Evolutionary conservation across 1,284 basidiomycete genomes (phyloP).

Genomic region (Moesziomyces antarcticus): DNA sequence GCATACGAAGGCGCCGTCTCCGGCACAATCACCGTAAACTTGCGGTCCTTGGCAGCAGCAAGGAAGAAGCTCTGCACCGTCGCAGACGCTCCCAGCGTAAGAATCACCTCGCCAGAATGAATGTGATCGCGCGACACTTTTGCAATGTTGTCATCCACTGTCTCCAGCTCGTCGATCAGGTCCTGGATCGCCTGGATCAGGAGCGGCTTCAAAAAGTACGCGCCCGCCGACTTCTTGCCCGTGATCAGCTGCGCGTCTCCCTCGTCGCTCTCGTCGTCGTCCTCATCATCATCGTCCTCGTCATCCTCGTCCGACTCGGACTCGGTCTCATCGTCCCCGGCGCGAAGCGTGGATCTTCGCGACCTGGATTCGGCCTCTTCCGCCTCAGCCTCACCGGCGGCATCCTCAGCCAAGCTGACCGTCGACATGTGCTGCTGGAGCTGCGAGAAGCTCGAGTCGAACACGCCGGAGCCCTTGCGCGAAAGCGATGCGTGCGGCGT

Average conservation of each 20-base stretch:
- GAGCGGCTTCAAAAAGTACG: constrained; percentile 67
- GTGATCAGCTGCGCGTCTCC: constrained; percentile 24
- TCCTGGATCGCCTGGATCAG: constrained; percentile 72
- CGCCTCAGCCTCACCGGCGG: constrained; percentile 31
- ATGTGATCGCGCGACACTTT: constrained; percentile 96
- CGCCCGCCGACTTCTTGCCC: constrained; percentile 28
- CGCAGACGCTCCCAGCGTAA: constrained; percentile 86
- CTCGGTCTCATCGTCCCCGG: background rate
- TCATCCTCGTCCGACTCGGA: constrained; percentile 9
- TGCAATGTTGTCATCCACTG: constrained; percentile 92
- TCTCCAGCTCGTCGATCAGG: constrained; percentile 93
- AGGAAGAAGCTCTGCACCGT: constrained; percentile 96
- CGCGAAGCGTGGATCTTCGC: background rate
- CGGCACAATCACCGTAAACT: constrained; percentile 95
- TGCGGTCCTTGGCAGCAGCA: constrained; percentile 86
- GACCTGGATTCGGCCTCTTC: constrained; percentile 19
- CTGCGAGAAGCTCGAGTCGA: constrained; percentile 25
- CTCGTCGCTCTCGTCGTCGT: constrained; percentile 4
- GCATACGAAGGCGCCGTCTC: constrained; percentile 92
- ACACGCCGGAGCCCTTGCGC: constrained; percentile 37
- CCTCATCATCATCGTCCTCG: constrained; percentile 10
- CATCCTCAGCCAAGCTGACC: constrained; percentile 27
- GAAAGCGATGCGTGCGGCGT: constrained; percentile 38
- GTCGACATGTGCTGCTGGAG: constrained; percentile 18
- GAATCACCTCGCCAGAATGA: constrained; percentile 94